phyloP scores from a whole-genome alignment of 176 grass and related monocot species.

The Themeda triandra region DNA sequence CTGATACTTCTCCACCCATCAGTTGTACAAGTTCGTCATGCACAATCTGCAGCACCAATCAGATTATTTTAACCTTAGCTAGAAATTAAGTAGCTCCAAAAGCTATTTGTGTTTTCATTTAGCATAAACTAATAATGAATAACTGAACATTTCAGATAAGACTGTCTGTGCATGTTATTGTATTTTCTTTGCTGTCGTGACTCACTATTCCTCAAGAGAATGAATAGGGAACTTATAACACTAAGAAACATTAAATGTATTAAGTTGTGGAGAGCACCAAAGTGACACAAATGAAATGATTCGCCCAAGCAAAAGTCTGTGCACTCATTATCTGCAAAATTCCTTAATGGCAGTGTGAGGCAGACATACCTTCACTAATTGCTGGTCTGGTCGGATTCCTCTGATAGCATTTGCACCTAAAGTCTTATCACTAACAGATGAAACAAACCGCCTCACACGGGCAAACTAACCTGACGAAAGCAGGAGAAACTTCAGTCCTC shows the following conservation, averaged over 20 bases:
- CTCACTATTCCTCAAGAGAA: not conserved
- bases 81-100: constrained; percentile 20
- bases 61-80: not conserved
- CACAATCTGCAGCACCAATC: constrained; percentile 52
- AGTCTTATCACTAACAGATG: constrained; percentile 81
- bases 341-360: not conserved
- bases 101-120: not conserved
- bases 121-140: not conserved
- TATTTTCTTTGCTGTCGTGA: not conserved
- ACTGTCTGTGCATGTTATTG: not conserved
- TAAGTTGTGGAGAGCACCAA: not conserved
- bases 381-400: constrained; percentile 86
- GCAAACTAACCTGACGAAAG: constrained; percentile 68
- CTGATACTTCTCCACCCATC: constrained; percentile 94
- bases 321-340: not conserved
- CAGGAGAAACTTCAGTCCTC: not conserved
- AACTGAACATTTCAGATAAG: not conserved
- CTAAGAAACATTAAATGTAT: not conserved
- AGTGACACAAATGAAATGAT: not conserved
- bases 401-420: constrained; percentile 68
- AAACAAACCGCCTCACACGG: constrained; percentile 84
- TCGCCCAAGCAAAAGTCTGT: not conserved
- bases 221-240: not conserved
- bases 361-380: constrained; percentile 82
- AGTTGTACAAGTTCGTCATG: constrained; percentile 86